Evolutionary conservation across 495 filamentous ascomycete species (phyloP).

Genomic region (Diplogelasinospora grovesii): DNA sequence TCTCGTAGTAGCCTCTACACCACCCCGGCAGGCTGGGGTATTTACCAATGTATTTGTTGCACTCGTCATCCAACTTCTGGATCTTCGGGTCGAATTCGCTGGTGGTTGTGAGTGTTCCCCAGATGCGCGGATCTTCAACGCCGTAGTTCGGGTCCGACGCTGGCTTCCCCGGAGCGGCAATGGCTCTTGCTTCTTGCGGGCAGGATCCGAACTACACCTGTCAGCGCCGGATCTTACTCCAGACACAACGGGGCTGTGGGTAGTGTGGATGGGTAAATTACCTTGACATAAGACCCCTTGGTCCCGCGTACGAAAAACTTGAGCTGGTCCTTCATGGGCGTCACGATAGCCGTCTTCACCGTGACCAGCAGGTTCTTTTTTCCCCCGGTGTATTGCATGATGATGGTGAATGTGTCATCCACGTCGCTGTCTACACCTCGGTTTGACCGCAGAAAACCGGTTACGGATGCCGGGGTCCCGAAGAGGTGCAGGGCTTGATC

Average conservation of each 20-base stretch:
- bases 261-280: background rate
- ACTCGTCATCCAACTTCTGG: slow-evolving; percentile 18
- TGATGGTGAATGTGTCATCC: slow-evolving; percentile 32
- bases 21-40: slow-evolving; percentile 40
- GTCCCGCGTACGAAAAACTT: slow-evolving; percentile 63
- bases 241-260: background rate
- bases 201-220: slow-evolving; percentile 49
- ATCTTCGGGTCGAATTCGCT: slow-evolving; percentile 14
- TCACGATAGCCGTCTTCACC: slow-evolving; percentile 52
- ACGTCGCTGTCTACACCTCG: slow-evolving; percentile 35
- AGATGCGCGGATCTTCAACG: slow-evolving; percentile 40
- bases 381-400: slow-evolving; percentile 27
- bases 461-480: slow-evolving; percentile 57
- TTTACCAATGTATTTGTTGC: slow-evolving; percentile 22
- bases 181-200: slow-evolving; percentile 62
- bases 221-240: background rate
- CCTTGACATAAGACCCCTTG: slow-evolving; percentile 61
- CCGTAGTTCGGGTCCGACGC: slow-evolving; percentile 40
- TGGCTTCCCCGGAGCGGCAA: slow-evolving; percentile 41
- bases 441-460: slow-evolving; percentile 57
- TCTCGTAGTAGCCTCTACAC: slow-evolving; percentile 59
- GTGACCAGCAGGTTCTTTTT: slow-evolving; percentile 29
- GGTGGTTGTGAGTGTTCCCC: slow-evolving; percentile 30
- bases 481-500: slow-evolving; percentile 65
- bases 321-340: slow-evolving; percentile 56